Evolutionary conservation across 768 basidiomycete genomes (phyloP).

Genomic region (Flagelloscypha sp.): DNA sequence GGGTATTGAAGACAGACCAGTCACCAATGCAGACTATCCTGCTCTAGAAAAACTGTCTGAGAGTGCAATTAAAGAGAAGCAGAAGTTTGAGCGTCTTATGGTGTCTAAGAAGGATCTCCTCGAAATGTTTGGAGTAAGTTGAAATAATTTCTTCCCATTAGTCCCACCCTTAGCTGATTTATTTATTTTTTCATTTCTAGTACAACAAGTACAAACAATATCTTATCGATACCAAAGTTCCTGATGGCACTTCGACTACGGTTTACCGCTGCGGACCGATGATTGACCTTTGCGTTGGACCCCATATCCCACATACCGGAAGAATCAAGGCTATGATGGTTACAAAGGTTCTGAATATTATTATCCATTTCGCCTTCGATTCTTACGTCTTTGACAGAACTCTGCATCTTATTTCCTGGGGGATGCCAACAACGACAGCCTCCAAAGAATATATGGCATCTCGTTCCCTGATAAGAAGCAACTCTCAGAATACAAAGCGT

Average conservation of each 20-base stretch:
- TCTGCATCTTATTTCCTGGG: constrained; percentile 98
- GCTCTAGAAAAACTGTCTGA: constrained; percentile 84
- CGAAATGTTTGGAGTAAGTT: constrained; percentile 87
- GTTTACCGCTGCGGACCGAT: constrained; percentile 98
- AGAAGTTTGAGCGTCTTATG: constrained; percentile 91
- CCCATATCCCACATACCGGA: constrained; percentile 96
- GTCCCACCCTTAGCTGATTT: constrained; percentile 4
- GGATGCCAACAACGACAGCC: constrained; percentile 83
- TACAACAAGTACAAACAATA: constrained; percentile 99
- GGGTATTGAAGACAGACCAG: constrained; percentile 79
- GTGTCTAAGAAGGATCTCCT: constrained; percentile 92
- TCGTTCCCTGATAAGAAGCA: constrained; percentile 99
- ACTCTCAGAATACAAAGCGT: constrained; percentile 87
- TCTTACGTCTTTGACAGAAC: constrained; percentile 42
- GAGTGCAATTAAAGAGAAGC: constrained; percentile 88
- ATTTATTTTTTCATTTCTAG: constrained; percentile 35
- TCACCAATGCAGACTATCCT: constrained; percentile 78
- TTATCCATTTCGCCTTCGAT: constrained; percentile 2
- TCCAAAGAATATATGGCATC: constrained; percentile 96
- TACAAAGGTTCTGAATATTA: constrained; percentile 59
- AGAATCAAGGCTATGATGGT: constrained; percentile 97
- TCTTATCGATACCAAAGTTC: constrained; percentile 90
- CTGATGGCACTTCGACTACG: constrained; percentile 92
- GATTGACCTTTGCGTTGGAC: constrained; percentile 95
- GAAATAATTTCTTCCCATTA: not conserved